Base-by-base conservation (phyloP, 2,329 filamentous ascomycete species). In the Paraphaeosphaeria minitans region DNA sequence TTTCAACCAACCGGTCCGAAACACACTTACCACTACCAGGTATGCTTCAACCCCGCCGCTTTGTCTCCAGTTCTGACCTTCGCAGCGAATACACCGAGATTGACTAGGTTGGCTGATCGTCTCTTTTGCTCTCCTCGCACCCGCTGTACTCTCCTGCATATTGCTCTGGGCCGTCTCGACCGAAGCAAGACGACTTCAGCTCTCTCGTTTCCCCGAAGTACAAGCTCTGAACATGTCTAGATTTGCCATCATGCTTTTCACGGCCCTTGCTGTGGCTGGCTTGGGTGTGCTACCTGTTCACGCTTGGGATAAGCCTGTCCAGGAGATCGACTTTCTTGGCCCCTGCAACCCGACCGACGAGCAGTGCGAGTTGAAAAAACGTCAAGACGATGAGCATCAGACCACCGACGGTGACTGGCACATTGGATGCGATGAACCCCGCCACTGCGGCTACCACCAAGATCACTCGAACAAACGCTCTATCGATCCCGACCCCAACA, bases 321-420 rank as follows among this genome's bases (percentile, higher is more conserved):
- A 13, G 29, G 39, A 46, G 6, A 19, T 35, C 12, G 24, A 31
- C 19, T 21, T 4, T 9, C 21, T 27, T 22, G n/a, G 41, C 16
- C 3, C 1, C 10, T 52, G 33, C 19, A 21, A 33, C 14, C 29
- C 47, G 14, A 50, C 27, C 12, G 29, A 22, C 6, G 49, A 27
- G 22, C 14, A 4, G 7, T 52, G 49, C 16, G 24, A 27, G 24
- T 4, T 27, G 24, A 27, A 27, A 27, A 27, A 4, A 27, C 24
- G 24, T 6, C 24, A 39, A 22, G 49, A 27, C 22, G 13, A 52
- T 12, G 19, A 21, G 13, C n/a, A n/a, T 13, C 9, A 16, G 12
- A 39, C 31, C 16, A 14, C 54, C 19, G 51, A 53, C 21, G 48
- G 48, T 19, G 55, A 53, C 55, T 57, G 52, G 56, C 56, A 55